These are phyloP conservation scores for Stenogyne calaminthoides DNA, from an alignment of 305 asterid genomes.

Conservation along the genomic window DNA sequence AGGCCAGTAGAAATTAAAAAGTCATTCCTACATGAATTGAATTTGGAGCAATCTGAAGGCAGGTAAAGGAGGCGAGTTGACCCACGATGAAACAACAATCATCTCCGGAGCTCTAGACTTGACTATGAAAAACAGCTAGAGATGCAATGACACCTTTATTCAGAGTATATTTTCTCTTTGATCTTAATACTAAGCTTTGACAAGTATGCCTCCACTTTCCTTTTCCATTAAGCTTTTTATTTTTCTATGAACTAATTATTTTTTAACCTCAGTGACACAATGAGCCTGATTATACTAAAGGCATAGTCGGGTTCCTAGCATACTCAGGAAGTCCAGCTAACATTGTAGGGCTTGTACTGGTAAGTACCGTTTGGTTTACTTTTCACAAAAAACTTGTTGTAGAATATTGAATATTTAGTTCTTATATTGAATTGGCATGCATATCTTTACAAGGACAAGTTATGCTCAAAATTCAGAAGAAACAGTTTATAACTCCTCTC, in stretches of 20 bases:
- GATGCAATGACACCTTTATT: conserved; percentile 87
- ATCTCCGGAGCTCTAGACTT: conserved; percentile 86
- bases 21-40: background rate
- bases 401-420: background rate
- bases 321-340: conserved; percentile 51
- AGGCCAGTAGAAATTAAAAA: background rate
- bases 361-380: conserved; percentile 28
- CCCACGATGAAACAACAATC: conserved; percentile 80
- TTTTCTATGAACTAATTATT: conserved; percentile 9
- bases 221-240: background rate
- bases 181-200: conserved; percentile 66
- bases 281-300: conserved; percentile 59
- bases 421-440: background rate
- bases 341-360: conserved; percentile 74
- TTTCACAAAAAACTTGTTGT: background rate
- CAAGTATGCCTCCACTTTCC: conserved; percentile 42
- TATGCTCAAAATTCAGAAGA: background rate
- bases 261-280: conserved; percentile 48
- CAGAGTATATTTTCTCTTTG: conserved; percentile 67
- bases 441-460: background rate
- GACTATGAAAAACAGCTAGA: conserved; percentile 66
- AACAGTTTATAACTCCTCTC: background rate
- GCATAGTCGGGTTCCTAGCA: conserved; percentile 74
- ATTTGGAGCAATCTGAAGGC: conserved; percentile 54
- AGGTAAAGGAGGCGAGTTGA: conserved; percentile 90